phyloP scores from a whole-genome alignment of 192 early-diverging fungal species.

The Backusella liffmaniae region DNA sequence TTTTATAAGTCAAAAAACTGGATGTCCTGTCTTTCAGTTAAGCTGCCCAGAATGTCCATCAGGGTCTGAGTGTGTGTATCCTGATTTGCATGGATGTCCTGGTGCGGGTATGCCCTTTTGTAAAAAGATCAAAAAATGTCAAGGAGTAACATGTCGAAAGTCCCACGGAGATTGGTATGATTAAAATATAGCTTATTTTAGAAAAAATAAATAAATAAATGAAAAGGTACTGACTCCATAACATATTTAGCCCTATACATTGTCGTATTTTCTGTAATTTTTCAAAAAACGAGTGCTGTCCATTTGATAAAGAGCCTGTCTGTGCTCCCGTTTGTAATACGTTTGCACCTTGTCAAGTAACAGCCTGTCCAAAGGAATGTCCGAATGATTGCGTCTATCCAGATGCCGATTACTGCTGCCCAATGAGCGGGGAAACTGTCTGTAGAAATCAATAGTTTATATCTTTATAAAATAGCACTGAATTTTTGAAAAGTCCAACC shows the following conservation, averaged over 20 bases:
- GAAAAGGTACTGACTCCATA: neutral
- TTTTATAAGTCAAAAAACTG: neutral
- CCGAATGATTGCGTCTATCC: conserved; percentile 17
- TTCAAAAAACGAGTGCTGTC: conserved; percentile 1
- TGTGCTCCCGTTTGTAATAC: conserved; percentile 12
- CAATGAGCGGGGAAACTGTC: conserved; percentile 5
- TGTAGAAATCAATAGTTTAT: neutral
- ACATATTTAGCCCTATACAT: neutral
- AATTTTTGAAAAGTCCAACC: too few relatives aligned
- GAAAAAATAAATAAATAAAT: too few relatives aligned
- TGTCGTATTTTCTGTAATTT: conserved; percentile 15
- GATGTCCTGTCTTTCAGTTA: neutral
- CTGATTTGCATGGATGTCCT: neutral
- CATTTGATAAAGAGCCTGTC: conserved; percentile 8
- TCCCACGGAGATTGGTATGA: neutral
- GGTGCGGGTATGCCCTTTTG: conserved; percentile 5
- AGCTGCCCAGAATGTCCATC: neutral
- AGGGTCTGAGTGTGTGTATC: neutral
- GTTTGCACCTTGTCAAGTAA: conserved; percentile 8
- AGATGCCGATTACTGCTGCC: conserved; percentile 16
- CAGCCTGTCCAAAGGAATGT: conserved; percentile 16
- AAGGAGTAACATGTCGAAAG: neutral
- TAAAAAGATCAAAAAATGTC: neutral
- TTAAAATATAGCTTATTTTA: neutral
- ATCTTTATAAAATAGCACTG: too few relatives aligned